phyloP scores from a whole-genome alignment of 176 grass and related monocot genomes.

The Cenchrus fungigraminus region DNA sequence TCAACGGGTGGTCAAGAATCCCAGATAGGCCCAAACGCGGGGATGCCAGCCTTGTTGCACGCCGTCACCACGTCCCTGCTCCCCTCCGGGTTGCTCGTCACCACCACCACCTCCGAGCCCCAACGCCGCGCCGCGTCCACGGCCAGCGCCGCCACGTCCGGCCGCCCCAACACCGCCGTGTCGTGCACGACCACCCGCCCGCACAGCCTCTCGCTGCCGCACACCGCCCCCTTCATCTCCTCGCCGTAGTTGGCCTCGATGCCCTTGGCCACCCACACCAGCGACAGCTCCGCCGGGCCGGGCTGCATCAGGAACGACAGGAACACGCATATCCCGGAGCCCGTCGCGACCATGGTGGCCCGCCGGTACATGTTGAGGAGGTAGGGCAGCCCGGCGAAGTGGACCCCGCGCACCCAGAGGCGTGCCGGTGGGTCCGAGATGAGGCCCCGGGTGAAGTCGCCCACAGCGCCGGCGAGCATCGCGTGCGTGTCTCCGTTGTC shows the following conservation, averaged over 20 bases:
- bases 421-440: slow-evolving; percentile 48
- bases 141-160: slow-evolving; percentile 52
- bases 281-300: slow-evolving; percentile 50
- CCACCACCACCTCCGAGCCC: slow-evolving; percentile 63
- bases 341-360: slow-evolving; percentile 64
- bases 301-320: slow-evolving; percentile 74
- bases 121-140: slow-evolving; percentile 55
- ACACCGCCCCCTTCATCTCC: slow-evolving; percentile 50
- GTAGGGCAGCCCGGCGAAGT: slow-evolving; percentile 67
- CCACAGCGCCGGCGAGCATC: slow-evolving; percentile 78
- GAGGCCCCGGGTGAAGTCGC: slow-evolving; percentile 65
- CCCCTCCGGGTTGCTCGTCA: slow-evolving; percentile 78
- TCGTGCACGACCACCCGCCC: slow-evolving; percentile 62
- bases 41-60: slow-evolving; percentile 54
- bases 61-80: slow-evolving; percentile 63
- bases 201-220: slow-evolving; percentile 14
- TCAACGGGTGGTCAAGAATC: slow-evolving; percentile 47
- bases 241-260: slow-evolving; percentile 71
- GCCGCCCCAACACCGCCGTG: slow-evolving; percentile 55
- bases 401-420: slow-evolving; percentile 62
- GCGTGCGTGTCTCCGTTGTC: slow-evolving; percentile 40
- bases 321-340: slow-evolving; percentile 79
- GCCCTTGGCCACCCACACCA: slow-evolving; percentile 80
- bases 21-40: slow-evolving; percentile 73
- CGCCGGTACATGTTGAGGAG: slow-evolving; percentile 70